phyloP scores from a whole-genome alignment of 225 moss, liverwort and hornwort genomes.

The Neckera pumila region DNA sequence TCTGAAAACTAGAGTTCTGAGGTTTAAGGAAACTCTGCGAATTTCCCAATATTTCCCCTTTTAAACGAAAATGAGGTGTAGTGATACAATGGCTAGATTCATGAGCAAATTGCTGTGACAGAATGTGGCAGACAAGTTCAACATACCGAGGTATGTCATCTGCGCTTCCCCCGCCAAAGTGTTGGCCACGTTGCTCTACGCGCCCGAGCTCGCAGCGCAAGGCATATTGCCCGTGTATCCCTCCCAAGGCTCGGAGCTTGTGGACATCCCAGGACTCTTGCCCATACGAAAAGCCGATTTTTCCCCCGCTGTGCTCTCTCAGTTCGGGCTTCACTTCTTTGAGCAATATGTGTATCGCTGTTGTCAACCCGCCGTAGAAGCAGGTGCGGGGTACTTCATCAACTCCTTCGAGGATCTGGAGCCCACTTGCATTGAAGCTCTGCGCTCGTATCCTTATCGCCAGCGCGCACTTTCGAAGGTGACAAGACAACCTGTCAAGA shows the following conservation, averaged over 20 bases:
- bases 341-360: not conserved
- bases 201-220: slow-evolving; percentile 11
- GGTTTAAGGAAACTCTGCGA: not conserved
- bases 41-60: not conserved
- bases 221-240: not conserved
- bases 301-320: not conserved
- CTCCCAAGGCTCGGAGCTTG: not conserved
- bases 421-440: slow-evolving; percentile 5
- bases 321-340: not conserved
- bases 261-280: slow-evolving; percentile 10
- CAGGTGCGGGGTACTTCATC: slow-evolving; percentile 4
- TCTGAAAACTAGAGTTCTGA: not conserved
- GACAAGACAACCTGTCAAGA: not conserved
- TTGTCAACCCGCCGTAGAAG: not conserved
- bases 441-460: not conserved
- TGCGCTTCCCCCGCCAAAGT: not conserved
- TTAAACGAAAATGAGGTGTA: not conserved
- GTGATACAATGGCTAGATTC: not conserved
- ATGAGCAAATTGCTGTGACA: not conserved
- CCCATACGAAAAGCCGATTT: not conserved
- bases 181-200: not conserved
- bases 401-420: slow-evolving; percentile 26
- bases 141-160: slow-evolving; percentile 13
- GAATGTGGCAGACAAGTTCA: slow-evolving; percentile 16
- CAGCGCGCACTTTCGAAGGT: not conserved